These are phyloP conservation scores for Chrysosporium queenslandicum DNA, from an alignment of 2,329 filamentous ascomycete species.

Conservation along the genomic window DNA sequence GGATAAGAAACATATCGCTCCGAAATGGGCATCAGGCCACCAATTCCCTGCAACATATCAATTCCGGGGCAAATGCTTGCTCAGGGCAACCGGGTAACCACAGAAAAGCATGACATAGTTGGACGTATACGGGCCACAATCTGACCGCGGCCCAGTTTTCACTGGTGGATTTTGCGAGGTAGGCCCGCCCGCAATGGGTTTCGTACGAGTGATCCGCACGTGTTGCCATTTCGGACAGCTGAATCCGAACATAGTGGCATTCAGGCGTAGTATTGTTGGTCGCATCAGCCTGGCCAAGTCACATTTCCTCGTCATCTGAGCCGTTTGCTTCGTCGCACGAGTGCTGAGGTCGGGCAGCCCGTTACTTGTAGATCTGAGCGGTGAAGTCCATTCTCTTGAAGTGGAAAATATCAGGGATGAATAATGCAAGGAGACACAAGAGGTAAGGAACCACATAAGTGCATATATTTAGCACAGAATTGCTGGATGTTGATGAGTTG, in stretches of 20 bases:
- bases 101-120: background rate
- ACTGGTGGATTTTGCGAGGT: background rate
- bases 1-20: background rate
- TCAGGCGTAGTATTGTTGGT: conserved; percentile 9
- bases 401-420: background rate
- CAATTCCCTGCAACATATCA: background rate
- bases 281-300: background rate
- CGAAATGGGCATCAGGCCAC: conserved; percentile 1
- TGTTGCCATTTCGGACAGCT: conserved; percentile 3
- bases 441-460: background rate
- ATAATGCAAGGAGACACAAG: conserved; percentile 5
- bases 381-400: conserved; percentile 2
- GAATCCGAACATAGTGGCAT: conserved; percentile 8
- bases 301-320: conserved; percentile 11
- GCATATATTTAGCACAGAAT: background rate
- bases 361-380: background rate
- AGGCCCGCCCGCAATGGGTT: background rate
- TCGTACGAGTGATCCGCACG: conserved; percentile 4
- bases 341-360: conserved; percentile 5
- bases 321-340: conserved; percentile 7
- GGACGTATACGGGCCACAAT: background rate
- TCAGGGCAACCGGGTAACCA: background rate
- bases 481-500: background rate
- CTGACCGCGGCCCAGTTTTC: background rate
- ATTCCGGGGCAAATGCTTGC: background rate